Evolutionary conservation across 1,284 basidiomycete species (phyloP).

Genomic region (Leccinum subatratum): DNA sequence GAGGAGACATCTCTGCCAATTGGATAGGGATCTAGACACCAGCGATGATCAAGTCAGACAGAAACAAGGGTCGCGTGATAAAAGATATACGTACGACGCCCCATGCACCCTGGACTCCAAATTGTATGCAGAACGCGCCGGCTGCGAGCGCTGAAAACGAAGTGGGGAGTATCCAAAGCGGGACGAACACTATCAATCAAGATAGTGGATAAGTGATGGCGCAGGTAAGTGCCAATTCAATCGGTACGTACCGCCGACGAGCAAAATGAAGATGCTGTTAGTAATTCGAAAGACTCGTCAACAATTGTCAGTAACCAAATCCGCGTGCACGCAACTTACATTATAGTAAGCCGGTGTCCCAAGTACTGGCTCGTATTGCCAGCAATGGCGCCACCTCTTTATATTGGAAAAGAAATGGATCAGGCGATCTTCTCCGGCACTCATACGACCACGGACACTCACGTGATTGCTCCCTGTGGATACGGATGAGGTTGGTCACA

Average conservation of each 20-base stretch:
- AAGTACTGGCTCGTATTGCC: constrained; percentile 81
- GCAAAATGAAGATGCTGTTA: constrained; percentile 35
- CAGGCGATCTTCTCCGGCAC: not conserved
- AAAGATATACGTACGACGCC: constrained; percentile 45
- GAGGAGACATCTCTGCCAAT: constrained; percentile 86
- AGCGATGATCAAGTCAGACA: not conserved
- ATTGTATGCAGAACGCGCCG: constrained; percentile 84
- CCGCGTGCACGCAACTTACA: constrained; percentile 40
- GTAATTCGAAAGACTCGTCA: constrained; percentile 1
- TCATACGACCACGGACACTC: constrained; percentile 9
- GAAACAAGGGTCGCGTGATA: not conserved
- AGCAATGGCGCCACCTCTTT: constrained; percentile 71
- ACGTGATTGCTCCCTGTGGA: constrained; percentile 69
- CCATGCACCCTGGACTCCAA: constrained; percentile 82
- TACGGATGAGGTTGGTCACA: constrained; percentile 56
- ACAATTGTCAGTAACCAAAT: not conserved
- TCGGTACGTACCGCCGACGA: constrained; percentile 40
- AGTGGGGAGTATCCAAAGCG: constrained; percentile 78
- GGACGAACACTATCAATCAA: constrained; percentile 54
- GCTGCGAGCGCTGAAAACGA: constrained; percentile 64
- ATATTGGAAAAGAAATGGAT: constrained; percentile 16
- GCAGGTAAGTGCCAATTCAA: constrained; percentile 48
- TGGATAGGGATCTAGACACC: constrained; percentile 68
- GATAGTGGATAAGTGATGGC: constrained; percentile 39
- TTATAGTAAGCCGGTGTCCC: constrained; percentile 83